Evolutionary conservation across 345 rosid species (phyloP).

Genomic region (Citrus mangshanensis): DNA sequence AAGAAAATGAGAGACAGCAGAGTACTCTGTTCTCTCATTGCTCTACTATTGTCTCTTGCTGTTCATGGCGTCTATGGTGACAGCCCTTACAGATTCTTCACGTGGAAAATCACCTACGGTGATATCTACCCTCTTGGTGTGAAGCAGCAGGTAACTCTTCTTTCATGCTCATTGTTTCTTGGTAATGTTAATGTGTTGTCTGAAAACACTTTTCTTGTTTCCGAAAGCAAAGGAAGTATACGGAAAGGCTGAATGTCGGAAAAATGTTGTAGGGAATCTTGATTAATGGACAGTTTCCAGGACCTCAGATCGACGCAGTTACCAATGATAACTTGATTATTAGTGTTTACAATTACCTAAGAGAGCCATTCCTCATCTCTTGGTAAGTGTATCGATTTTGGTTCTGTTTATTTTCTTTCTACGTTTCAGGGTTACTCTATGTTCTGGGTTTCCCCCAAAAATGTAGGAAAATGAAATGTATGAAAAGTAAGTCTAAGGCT

Average conservation of each 20-base stretch:
- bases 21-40: constrained; percentile 22
- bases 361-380: constrained; percentile 64
- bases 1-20: constrained; percentile 37
- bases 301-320: constrained; percentile 66
- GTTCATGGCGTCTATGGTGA: constrained; percentile 60
- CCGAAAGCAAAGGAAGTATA: not conserved
- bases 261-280: constrained; percentile 55
- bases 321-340: constrained; percentile 64
- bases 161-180: not conserved
- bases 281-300: constrained; percentile 78
- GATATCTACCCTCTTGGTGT: constrained; percentile 91
- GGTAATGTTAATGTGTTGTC: not conserved
- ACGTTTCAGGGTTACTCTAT: not conserved
- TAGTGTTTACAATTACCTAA: constrained; percentile 61
- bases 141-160: constrained; percentile 61
- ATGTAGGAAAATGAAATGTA: not conserved
- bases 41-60: constrained; percentile 41
- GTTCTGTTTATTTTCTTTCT: not conserved
- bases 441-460: constrained; percentile 11
- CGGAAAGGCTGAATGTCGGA: not conserved
- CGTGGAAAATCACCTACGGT: constrained; percentile 90
- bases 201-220: not conserved
- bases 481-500: not conserved
- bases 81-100: constrained; percentile 70
- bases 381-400: constrained; percentile 28